Percentiles rank a stretch among this genome's conserved stretches.
Conservation (phyloP, 257 asterid genomes). For the Solanum raphanifolium region DNA sequence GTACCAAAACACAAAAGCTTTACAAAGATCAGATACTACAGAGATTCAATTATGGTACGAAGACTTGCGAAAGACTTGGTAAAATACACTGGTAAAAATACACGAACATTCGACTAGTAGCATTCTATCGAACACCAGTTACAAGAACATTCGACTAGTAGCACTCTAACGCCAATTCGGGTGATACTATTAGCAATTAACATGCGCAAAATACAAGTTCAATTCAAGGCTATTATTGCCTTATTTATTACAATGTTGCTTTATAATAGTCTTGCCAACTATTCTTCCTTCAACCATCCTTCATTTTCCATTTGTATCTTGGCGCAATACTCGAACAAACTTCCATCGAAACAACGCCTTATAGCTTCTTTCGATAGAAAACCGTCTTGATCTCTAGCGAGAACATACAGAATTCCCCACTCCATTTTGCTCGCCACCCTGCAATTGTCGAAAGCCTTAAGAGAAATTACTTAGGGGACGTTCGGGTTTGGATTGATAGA, state of each 20-base stretch:
- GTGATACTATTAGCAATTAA: neutral
- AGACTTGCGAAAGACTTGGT: neutral
- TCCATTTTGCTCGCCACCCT: constrained; percentile 50
- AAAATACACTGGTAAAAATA: neutral
- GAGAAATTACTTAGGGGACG: neutral
- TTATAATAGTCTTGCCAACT: neutral
- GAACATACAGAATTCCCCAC: constrained; percentile 50
- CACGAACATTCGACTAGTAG: neutral
- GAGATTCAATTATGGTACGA: neutral
- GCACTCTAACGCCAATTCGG: neutral
- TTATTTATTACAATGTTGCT: neutral
- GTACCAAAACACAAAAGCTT: neutral
- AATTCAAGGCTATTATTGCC: neutral
- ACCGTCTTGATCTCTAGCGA: constrained; percentile 74
- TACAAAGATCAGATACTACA: neutral
- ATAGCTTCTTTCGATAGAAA: constrained; percentile 75
- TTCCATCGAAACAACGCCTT: constrained; percentile 74
- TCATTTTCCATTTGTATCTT: constrained; percentile 37
- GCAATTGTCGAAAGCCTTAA: fast-evolving
- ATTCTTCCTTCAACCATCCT: constrained; percentile 1
- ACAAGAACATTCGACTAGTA: neutral
- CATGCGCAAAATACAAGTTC: neutral
- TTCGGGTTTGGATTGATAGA: neutral
- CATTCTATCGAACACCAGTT: too few relatives aligned
- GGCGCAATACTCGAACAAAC: constrained; percentile 78